Conservation (phyloP, 2,329 filamentous ascomycete species). For the Fusarium graminum region DNA sequence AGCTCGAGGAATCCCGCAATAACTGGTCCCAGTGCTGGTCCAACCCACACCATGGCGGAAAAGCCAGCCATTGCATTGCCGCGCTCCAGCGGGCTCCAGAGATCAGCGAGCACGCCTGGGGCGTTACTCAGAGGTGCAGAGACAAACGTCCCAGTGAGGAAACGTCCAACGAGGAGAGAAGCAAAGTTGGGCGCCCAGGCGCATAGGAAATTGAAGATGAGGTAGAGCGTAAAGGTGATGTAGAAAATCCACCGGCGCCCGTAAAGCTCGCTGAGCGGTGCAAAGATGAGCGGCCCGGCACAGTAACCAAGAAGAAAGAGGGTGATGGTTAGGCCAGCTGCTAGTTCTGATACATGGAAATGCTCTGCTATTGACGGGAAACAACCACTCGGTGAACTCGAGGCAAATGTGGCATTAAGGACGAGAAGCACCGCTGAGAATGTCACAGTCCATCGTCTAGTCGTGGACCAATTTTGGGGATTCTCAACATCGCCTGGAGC, state of each 20-base stretch:
- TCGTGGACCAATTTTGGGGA: conserved; percentile 23
- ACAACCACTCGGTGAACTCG: conserved; percentile 30
- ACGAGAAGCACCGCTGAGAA: conserved; percentile 27
- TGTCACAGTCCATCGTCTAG: conserved; percentile 18
- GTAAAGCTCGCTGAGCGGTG: conserved; percentile 78
- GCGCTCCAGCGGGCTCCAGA: conserved; percentile 82
- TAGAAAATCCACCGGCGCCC: conserved; percentile 72
- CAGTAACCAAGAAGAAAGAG: conserved; percentile 57
- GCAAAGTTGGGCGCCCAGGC: conserved; percentile 78
- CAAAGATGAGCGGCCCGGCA: conserved; percentile 79
- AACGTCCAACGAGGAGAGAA: conserved; percentile 79
- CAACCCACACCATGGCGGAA: conserved; percentile 80
- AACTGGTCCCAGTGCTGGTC: conserved; percentile 64
- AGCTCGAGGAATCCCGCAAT: conserved; percentile 80
- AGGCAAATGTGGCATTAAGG: conserved; percentile 32
- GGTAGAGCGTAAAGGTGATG: conserved; percentile 71
- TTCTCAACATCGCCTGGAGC: conserved; percentile 17
- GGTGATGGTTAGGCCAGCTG: conserved; percentile 33
- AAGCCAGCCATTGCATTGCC: conserved; percentile 87
- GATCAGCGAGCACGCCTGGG: conserved; percentile 81
- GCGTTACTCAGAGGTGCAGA: conserved; percentile 85
- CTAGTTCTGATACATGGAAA: conserved; percentile 30
- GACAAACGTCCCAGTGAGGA: conserved; percentile 83
- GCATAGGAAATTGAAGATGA: conserved; percentile 81
- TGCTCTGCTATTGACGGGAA: conserved; percentile 26